phyloP scores from a whole-genome alignment of 1,284 basidiomycete species.

The Tilletiopsis washingtonensis region DNA sequence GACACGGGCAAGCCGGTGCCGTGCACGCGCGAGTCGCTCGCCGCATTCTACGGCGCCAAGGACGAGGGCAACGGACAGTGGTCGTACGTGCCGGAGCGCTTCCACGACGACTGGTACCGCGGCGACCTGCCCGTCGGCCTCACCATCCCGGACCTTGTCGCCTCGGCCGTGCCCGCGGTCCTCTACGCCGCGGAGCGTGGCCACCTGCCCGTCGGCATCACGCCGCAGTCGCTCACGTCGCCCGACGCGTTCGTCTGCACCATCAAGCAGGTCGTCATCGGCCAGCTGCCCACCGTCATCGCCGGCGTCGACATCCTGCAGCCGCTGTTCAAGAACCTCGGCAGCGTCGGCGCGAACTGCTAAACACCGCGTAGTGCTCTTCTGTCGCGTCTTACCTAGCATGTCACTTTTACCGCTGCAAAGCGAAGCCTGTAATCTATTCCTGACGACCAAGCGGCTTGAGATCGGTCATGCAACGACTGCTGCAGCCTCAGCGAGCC shows the following conservation, averaged over 20 bases:
- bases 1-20: constrained; percentile 4
- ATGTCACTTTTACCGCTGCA: too few relatives aligned
- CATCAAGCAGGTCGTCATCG: constrained; percentile 3
- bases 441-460: too few relatives aligned
- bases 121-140: constrained; percentile 13
- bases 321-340: too few relatives aligned
- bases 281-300: constrained; percentile 1
- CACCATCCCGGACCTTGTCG: constrained; percentile 12
- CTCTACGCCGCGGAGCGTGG: neutral
- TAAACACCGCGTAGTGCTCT: too few relatives aligned
- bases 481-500: too few relatives aligned
- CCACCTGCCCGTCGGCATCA: constrained; percentile 6
- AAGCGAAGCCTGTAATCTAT: too few relatives aligned
- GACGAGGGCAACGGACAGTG: constrained; percentile 10
- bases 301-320: neutral
- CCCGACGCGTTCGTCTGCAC: constrained; percentile 5
- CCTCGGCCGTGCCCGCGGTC: neutral
- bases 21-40: neutral
- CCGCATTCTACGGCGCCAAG: constrained; percentile 13
- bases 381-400: too few relatives aligned
- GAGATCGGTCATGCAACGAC: too few relatives aligned
- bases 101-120: constrained; percentile 23
- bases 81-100: constrained; percentile 21
- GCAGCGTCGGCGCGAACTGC: too few relatives aligned
- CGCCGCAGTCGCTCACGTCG: neutral